Evolutionary conservation across 352 stramenopile genomes (phyloP), one percentile per base, ranked within the genome.

Genomic region (Peronosclerospora sorghi): DNA sequence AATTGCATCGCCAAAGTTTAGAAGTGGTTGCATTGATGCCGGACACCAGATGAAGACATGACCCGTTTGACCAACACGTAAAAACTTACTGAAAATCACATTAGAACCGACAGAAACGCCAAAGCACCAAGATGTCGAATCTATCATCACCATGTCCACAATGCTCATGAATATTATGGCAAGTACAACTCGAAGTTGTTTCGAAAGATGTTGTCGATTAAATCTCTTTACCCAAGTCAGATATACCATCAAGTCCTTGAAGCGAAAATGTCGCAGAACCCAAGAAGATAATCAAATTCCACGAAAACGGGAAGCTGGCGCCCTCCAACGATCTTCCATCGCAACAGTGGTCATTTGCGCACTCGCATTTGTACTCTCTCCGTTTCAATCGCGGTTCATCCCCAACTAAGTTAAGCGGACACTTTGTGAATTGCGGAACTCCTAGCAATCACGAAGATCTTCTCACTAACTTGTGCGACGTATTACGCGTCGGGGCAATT

Each of bases 351-450:
- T 0, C 38, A 56, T 17, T 14, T 64, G 12, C 39, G 47, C 10
- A n/a, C 34, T 6, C 60, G 47, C n/a, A 20, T 56, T 14, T 41
- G 39, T 28, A 54, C 51, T 38, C 51, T 65, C 18, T 75, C 56
- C 67, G 48, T 45, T 73, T 58, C 54, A 59, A 10, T 66, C 65
- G 17, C 51, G 50, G 56, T 4, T 40, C 41, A 17, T 45, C 69
- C 1, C 73, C 76, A 8, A 20, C n/a, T 29, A 62, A 20, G 35
- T 20, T 83, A 0, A 38, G 12, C 15, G 58, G 62, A 4, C 73
- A 86, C 47, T 83, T 68, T n/a, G 73, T 88, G 0, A 47, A 85
- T 0, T 88, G 76, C n/a, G 73, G 76, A 6, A 79, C 62, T 0
- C 73, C 73, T 5, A 83, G 62, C 38, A 82, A 58, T 27, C 83